A percentile compares a stretch with the other conserved stretches of the same genome.
These are phyloP conservation scores for Solanum microdontum DNA, from an alignment of 257 asterid genomes.

Conservation along the genomic window DNA sequence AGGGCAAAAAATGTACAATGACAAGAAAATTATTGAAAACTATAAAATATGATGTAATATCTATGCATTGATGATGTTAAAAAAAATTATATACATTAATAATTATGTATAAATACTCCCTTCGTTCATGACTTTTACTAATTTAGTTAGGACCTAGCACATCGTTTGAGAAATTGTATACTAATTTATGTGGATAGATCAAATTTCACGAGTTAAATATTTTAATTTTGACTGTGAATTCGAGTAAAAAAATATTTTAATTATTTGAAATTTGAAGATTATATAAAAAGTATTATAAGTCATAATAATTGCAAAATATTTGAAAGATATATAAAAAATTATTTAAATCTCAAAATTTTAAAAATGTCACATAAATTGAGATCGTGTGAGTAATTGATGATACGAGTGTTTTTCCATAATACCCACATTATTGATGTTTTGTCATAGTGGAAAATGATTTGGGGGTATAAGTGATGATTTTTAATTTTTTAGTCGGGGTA, in stretches of 20 bases:
- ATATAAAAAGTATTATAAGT: no score
- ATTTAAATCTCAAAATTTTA: fast-evolving
- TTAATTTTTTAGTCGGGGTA: no score
- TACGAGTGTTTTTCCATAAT: not conserved
- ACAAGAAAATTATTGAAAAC: slow-evolving; percentile 45
- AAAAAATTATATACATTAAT: not conserved
- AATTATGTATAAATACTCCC: not conserved
- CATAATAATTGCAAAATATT: not conserved
- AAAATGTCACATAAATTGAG: no score
- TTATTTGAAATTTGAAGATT: no score
- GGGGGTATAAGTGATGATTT: not conserved
- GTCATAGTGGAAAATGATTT: not conserved
- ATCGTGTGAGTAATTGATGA: no score
- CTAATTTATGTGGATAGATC: not conserved
- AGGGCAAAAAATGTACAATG: not conserved
- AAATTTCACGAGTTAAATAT: no score
- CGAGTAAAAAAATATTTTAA: no score
- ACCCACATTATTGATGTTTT: not conserved
- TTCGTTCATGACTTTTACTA: not conserved
- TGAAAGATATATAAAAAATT: no score
- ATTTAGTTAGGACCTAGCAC: not conserved
- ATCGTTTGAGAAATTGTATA: no score
- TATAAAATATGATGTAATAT: slow-evolving; percentile 5
- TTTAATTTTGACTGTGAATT: no score
- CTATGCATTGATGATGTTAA: not conserved